A percentile compares a stretch with the other conserved stretches of the same genome.
phyloP scores from a whole-genome alignment of 2,329 filamentous ascomycete genomes.

The Hypoxylon sp. region DNA sequence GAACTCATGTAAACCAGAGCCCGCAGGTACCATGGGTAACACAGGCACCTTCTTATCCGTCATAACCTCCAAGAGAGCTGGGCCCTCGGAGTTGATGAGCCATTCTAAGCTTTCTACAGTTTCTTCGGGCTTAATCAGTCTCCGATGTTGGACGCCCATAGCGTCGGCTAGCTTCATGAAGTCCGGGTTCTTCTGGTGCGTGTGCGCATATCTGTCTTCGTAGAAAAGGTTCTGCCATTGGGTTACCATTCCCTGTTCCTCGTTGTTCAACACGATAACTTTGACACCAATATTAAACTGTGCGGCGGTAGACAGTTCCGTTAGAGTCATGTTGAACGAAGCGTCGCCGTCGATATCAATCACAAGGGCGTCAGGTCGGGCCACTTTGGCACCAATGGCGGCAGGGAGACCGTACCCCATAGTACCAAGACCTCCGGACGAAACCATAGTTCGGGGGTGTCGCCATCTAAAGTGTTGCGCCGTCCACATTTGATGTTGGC shows the following conservation, averaged over 20 bases:
- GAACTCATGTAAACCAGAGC: conserved; percentile 91
- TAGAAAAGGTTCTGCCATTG: conserved; percentile 99
- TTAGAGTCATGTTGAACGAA: conserved; percentile 99
- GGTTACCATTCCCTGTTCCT: conserved; percentile 98
- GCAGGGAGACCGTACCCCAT: conserved; percentile 97
- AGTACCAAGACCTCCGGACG: conserved; percentile 92
- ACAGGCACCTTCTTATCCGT: conserved; percentile 95
- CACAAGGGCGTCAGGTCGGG: conserved; percentile 82
- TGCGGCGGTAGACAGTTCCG: conserved; percentile 90
- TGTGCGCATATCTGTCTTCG: conserved; percentile 92
- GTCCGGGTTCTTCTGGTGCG: conserved; percentile 94
- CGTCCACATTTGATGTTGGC: conserved; percentile 99
- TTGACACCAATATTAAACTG: conserved; percentile 98
- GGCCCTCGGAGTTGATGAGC: conserved; percentile 91
- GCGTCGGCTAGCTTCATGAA: conserved; percentile 94
- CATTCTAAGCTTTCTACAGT: conserved; percentile 85
- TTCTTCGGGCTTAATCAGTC: conserved; percentile 81
- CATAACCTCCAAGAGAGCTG: conserved; percentile 90
- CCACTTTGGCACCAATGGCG: conserved; percentile 95
- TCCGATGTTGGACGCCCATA: conserved; percentile 86
- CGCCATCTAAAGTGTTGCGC: conserved; percentile 98
- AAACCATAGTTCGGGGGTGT: conserved; percentile 92
- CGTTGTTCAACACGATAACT: conserved; percentile 95
- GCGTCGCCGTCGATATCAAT: conserved; percentile 98
- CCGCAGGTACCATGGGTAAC: conserved; percentile 96